Evolutionary conservation across 1,284 basidiomycete genomes (phyloP).

Genomic region (Sporisorium reilianum): DNA sequence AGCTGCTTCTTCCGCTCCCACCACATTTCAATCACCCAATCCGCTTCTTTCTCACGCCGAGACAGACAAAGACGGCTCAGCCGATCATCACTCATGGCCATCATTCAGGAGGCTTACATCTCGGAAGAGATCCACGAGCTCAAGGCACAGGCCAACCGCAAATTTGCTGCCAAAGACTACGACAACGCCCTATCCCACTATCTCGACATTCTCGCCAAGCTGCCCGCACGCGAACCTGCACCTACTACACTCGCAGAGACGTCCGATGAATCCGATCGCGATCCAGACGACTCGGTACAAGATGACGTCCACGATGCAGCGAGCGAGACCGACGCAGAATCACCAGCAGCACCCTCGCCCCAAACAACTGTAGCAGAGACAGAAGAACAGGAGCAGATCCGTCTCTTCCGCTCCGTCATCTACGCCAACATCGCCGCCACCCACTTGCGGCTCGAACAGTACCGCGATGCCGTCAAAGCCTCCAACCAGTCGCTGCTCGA

Average conservation of each 20-base stretch:
- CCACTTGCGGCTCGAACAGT: constrained; percentile 75
- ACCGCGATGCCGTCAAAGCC: constrained; percentile 78
- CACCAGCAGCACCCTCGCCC: not conserved
- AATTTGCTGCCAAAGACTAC: constrained; percentile 43
- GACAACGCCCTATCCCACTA: constrained; percentile 53
- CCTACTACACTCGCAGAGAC: not conserved
- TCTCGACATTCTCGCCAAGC: constrained; percentile 45
- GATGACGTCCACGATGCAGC: not conserved
- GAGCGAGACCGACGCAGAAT: not conserved
- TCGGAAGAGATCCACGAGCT: constrained; percentile 46
- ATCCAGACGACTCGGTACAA: not conserved
- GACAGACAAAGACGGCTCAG: too few relatives aligned
- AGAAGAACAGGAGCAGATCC: constrained; percentile 39
- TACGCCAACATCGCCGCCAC: constrained; percentile 86
- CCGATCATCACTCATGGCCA: constrained; percentile 29
- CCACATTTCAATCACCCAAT: not conserved
- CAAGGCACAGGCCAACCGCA: constrained; percentile 51
- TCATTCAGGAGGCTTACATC: constrained; percentile 34
- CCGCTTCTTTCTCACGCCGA: not conserved
- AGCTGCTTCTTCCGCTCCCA: too few relatives aligned
- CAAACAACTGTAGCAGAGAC: constrained; percentile 10
- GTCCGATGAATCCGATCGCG: not conserved
- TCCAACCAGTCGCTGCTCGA: constrained; percentile 83
- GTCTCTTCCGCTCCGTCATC: constrained; percentile 68
- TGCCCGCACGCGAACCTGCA: constrained; percentile 32